These are phyloP conservation scores for Colletotrichum filicis DNA, from an alignment of 2,329 filamentous ascomycete genomes.

Conservation along the genomic window DNA sequence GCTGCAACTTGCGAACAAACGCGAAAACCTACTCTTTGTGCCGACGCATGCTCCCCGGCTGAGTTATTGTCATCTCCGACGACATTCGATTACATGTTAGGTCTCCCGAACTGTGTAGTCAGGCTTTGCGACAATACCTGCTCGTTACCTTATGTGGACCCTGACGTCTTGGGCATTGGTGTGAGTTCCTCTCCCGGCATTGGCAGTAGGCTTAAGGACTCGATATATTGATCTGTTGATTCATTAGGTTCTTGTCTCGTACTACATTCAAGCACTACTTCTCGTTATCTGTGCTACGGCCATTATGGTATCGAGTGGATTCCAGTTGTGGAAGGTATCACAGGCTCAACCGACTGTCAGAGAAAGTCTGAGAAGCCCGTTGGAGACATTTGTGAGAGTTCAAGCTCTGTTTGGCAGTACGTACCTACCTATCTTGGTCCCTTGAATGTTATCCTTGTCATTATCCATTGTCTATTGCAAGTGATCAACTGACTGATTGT, in stretches of 20 bases:
- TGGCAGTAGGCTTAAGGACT: too few relatives aligned
- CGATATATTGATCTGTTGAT: neutral
- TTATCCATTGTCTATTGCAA: too few relatives aligned
- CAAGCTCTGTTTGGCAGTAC: constrained; percentile 2
- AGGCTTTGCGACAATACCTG: neutral
- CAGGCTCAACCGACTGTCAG: neutral
- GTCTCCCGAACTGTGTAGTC: neutral
- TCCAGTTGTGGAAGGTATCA: neutral
- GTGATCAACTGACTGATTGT: too few relatives aligned
- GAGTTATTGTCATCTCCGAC: too few relatives aligned
- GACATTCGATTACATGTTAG: too few relatives aligned
- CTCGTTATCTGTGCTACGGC: neutral
- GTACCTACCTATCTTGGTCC: neutral
- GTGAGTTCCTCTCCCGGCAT: neutral
- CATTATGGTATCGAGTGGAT: neutral
- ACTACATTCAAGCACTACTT: neutral
- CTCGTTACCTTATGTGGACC: neutral
- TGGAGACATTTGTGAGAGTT: neutral
- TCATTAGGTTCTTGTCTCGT: neutral
- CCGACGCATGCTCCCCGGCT: too few relatives aligned
- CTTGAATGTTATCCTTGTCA: too few relatives aligned
- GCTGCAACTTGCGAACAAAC: neutral
- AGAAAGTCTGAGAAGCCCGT: neutral
- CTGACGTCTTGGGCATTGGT: neutral
- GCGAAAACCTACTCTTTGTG: neutral